Conservation (phyloP, 768 basidiomycete genomes). For the Xanthoconium purpureum region DNA sequence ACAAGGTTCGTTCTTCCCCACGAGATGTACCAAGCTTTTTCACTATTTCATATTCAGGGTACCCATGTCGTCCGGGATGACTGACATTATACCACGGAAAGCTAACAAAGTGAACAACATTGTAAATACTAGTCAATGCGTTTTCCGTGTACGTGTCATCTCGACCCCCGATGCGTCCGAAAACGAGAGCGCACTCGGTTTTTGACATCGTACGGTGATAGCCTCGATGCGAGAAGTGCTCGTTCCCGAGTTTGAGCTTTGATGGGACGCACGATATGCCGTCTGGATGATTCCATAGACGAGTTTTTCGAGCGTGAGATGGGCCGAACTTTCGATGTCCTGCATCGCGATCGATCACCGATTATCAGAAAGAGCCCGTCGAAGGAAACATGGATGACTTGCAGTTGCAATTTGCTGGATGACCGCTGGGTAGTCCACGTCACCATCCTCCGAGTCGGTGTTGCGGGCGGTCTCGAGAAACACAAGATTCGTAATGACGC, state of each 20-base stretch:
- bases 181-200: constrained; percentile 70
- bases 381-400: not conserved
- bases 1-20: constrained; percentile 23
- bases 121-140: too few species aligned
- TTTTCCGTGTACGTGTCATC: constrained; percentile 42
- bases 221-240: constrained; percentile 31
- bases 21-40: not conserved
- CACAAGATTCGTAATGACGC: constrained; percentile 52
- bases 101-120: too few species aligned
- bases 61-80: constrained; percentile 23
- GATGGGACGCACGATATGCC: constrained; percentile 59
- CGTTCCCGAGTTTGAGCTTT: not conserved
- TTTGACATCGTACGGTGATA: constrained; percentile 56
- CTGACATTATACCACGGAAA: not conserved
- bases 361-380: not conserved
- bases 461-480: constrained; percentile 35
- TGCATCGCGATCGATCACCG: not conserved
- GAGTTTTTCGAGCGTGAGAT: constrained; percentile 24
- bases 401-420: constrained; percentile 32
- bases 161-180: constrained; percentile 62
- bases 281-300: constrained; percentile 47
- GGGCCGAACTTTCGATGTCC: constrained; percentile 9
- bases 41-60: constrained; percentile 1
- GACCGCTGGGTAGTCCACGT: constrained; percentile 37
- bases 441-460: not conserved